Conservation (phyloP, 2,329 filamentous ascomycete genomes). For the Fusarium devonianum region DNA sequence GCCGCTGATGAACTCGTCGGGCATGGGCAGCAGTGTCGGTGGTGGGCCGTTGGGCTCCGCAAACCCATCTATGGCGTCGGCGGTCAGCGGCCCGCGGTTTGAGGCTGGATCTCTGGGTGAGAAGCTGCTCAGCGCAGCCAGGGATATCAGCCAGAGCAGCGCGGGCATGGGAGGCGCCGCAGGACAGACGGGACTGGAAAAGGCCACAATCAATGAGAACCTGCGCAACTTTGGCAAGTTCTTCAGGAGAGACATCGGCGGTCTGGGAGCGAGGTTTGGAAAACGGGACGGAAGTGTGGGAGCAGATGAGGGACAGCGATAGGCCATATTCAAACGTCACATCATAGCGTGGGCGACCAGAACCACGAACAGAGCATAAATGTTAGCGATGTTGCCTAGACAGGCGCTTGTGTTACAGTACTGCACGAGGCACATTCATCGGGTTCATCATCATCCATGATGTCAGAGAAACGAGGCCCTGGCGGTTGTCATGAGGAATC, state of each 20-base stretch:
- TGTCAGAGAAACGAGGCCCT: slow-evolving; percentile 5
- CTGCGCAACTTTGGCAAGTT: slow-evolving; percentile 96
- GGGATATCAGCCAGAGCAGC: slow-evolving; percentile 75
- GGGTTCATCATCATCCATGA: neutral
- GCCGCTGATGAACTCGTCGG: slow-evolving; percentile 62
- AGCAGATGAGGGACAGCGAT: slow-evolving; percentile 39
- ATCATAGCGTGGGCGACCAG: neutral
- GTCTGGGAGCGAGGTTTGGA: slow-evolving; percentile 76
- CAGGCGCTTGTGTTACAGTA: too few species aligned
- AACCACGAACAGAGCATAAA: neutral
- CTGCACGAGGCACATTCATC: too few species aligned
- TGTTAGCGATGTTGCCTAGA: too few species aligned
- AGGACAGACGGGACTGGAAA: slow-evolving; percentile 57
- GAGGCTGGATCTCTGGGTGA: slow-evolving; percentile 85
- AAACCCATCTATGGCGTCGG: slow-evolving; percentile 52
- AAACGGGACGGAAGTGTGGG: slow-evolving; percentile 59
- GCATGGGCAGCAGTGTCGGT: slow-evolving; percentile 49
- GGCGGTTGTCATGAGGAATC: slow-evolving; percentile 33
- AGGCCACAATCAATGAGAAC: slow-evolving; percentile 87
- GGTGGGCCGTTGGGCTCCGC: slow-evolving; percentile 45
- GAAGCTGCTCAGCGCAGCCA: slow-evolving; percentile 84
- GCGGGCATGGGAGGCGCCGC: slow-evolving; percentile 39
- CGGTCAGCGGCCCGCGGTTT: slow-evolving; percentile 65
- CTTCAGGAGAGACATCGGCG: slow-evolving; percentile 86
- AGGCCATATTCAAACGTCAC: neutral